Evolutionary conservation across 176 grass and related monocot species (phyloP).

Genomic region (Melocanna baccifera): DNA sequence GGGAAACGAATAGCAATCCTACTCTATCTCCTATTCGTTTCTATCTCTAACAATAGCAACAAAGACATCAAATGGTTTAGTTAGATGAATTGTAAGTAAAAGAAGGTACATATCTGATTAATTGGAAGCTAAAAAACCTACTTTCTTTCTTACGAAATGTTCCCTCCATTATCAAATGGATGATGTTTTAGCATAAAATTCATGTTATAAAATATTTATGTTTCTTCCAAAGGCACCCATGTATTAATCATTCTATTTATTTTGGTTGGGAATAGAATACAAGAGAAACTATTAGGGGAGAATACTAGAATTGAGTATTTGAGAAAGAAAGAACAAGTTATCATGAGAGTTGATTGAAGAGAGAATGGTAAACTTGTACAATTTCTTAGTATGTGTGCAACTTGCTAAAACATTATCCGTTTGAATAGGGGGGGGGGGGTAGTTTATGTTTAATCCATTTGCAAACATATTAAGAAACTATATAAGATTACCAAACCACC

Average conservation of each 20-base stretch:
- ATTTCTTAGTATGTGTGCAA: background rate
- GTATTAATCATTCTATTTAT: background rate
- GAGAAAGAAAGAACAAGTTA: background rate
- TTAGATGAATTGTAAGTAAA: background rate
- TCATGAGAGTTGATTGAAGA: background rate
- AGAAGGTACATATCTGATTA: background rate
- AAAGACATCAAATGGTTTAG: background rate
- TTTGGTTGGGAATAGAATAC: too few relatives aligned
- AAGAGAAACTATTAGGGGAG: background rate
- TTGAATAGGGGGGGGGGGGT: background rate
- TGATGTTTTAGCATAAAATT: background rate
- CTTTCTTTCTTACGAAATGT: background rate
- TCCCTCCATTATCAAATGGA: background rate
- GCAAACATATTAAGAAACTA: background rate
- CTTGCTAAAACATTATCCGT: background rate
- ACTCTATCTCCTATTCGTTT: too few relatives aligned
- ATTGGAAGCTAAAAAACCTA: background rate
- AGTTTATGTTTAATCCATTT: background rate
- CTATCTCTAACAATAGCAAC: too few relatives aligned
- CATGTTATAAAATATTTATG: background rate
- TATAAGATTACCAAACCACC: background rate
- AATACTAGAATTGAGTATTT: background rate
- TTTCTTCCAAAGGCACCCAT: background rate
- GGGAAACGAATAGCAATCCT: too few relatives aligned
- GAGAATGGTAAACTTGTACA: background rate